Evolutionary conservation across 2,329 filamentous ascomycete genomes (phyloP).

Genomic region (Pyrenophora seminiperda): DNA sequence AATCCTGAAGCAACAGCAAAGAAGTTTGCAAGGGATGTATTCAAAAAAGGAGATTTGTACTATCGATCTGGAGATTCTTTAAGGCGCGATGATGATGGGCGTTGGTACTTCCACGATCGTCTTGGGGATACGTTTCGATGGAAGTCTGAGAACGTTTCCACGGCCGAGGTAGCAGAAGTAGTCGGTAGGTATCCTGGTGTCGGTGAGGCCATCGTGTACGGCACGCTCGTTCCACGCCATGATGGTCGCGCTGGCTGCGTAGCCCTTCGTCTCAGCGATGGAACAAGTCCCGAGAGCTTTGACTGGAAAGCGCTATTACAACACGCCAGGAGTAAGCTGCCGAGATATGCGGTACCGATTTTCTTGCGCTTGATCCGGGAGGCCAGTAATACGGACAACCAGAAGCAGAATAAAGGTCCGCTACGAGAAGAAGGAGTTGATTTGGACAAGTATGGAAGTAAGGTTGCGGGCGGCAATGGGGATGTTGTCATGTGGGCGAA

Average conservation of each 20-base stretch:
- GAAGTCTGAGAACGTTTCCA: constrained; percentile 56
- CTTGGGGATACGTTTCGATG: constrained; percentile 56
- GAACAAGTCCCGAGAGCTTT: constrained; percentile 27
- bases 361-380: constrained; percentile 68
- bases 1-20: constrained; percentile 68
- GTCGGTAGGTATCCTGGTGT: constrained; percentile 50
- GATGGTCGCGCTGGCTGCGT: constrained; percentile 60
- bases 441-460: constrained; percentile 48
- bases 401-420: constrained; percentile 78
- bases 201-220: constrained; percentile 54
- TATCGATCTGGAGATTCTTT: constrained; percentile 55
- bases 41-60: constrained; percentile 52
- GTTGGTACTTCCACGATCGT: constrained; percentile 55
- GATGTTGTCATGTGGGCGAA: constrained; percentile 39
- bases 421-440: constrained; percentile 70
- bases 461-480: constrained; percentile 27
- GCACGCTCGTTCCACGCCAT: constrained; percentile 51
- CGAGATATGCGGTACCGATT: constrained; percentile 74
- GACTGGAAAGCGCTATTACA: constrained; percentile 34
- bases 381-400: constrained; percentile 69
- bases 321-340: constrained; percentile 52
- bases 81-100: constrained; percentile 48
- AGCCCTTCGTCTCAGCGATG: constrained; percentile 60
- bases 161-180: constrained; percentile 53
- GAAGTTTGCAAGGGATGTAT: constrained; percentile 53